Base-by-base conservation (phyloP, 257 asterid genomes). In the Solanum boliviense region DNA sequence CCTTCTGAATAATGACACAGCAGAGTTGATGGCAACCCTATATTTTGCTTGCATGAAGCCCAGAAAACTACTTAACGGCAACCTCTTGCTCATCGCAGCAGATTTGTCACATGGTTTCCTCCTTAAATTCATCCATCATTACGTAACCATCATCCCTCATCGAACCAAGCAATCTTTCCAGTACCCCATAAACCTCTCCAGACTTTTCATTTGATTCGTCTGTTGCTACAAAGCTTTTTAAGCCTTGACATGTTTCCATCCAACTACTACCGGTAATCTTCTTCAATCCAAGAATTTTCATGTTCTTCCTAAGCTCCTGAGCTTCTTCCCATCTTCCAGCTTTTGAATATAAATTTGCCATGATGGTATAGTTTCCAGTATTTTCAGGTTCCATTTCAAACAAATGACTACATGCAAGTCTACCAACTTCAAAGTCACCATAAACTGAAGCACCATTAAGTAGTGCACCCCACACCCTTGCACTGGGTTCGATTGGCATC, bases 291-390 rank as follows among this genome's bases (percentile, higher is more conserved):
- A 52, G 83, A 39, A 32, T 41, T 41, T 41, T 91, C 94, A 96
- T 56, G 41, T 88, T 92, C 84, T 89, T 94, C 67, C 99, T 92
- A 13, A 96, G 90, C 74, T 75, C 91, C 92, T 94, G 95, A 27
- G 98, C 98, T 87, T 96, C 98, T 84, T 92, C 92, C 96, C 99
- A 96, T 88, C 91, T 92, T 21, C 98, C 98, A 91, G 95, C 94
- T 88, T 94, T 91, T 38, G 98, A 91, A 88, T 91, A 96, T 83
- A 96, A 75, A 88, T 96, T 95, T 38, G 98, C 98, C 96, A 96
- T 72, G 72, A 93, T 93, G 78, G 94, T 83, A 58, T 92, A 94
- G 72, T 95, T 96, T 88, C 93, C 95, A 7, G 95, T 93, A 89
- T 94, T 93, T 58, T 91, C 95, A 85, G 96, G 98, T 88, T 94